These are phyloP conservation scores for Penicillium glabrum DNA, from an alignment of 2,329 filamentous ascomycete species.

Conservation along the genomic window DNA sequence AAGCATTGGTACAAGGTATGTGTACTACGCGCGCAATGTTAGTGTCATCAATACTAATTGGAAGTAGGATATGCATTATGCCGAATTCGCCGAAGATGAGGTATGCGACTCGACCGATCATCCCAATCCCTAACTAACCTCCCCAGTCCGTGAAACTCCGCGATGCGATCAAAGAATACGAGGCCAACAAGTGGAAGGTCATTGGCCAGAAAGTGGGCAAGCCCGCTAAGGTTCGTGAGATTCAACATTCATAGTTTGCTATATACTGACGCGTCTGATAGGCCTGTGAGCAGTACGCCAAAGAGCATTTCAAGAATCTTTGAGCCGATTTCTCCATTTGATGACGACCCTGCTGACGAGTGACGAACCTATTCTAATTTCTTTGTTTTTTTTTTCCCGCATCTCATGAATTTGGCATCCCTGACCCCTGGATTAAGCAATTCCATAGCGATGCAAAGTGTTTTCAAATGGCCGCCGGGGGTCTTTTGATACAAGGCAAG, in stretches of 20 bases:
- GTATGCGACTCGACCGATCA: conserved; percentile 47
- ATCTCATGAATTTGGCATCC: conserved; percentile 24
- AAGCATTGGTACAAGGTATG: conserved; percentile 98
- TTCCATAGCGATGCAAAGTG: conserved; percentile 26
- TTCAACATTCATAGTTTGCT: too few relatives aligned
- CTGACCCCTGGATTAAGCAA: conserved; percentile 20
- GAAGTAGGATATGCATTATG: conserved; percentile 93
- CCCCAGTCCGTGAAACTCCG: conserved; percentile 58
- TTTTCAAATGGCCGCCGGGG: conserved; percentile 16
- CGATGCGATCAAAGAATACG: conserved; percentile 97
- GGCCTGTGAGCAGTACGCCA: conserved; percentile 91
- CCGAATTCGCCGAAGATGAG: conserved; percentile 97
- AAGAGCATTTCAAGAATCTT: conserved; percentile 74
- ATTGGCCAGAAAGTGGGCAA: conserved; percentile 97
- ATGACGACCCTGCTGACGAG: conserved; percentile 31
- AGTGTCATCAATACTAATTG: background rate
- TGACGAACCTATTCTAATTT: conserved; percentile 23
- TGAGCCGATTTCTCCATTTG: conserved; percentile 19
- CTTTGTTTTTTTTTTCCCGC: conserved; percentile 23
- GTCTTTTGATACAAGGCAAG: conserved; percentile 21
- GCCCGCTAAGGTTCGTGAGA: conserved; percentile 74
- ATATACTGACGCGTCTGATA: conserved; percentile 31
- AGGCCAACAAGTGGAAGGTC: conserved; percentile 97
- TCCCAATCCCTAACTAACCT: conserved; percentile 10
- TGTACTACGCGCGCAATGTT: background rate